phyloP scores from a whole-genome alignment of 345 rosid species.

The Eucalyptus sideroxylon region DNA sequence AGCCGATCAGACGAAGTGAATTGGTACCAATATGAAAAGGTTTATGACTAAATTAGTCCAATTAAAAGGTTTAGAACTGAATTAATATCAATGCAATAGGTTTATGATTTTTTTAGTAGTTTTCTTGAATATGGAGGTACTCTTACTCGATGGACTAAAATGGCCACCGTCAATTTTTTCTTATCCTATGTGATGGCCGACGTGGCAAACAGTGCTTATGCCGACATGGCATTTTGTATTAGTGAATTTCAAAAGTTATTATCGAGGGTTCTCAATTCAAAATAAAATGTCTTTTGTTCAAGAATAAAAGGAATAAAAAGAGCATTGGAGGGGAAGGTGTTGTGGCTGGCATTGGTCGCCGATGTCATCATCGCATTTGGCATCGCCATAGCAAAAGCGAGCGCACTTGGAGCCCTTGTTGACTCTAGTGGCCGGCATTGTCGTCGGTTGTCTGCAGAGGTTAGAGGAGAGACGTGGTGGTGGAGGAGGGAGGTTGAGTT shows the following conservation, averaged over 20 bases:
- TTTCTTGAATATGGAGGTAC: not conserved
- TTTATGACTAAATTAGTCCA: too few relatives aligned
- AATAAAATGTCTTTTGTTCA: not conserved
- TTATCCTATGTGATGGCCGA: not conserved
- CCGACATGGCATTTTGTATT: not conserved
- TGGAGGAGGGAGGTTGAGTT: too few relatives aligned
- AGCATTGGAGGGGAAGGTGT: not conserved
- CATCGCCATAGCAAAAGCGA: not conserved
- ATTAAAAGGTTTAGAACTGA: too few relatives aligned
- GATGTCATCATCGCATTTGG: not conserved
- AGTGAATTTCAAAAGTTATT: not conserved
- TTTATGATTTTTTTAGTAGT: too few relatives aligned
- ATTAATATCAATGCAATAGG: accelerated
- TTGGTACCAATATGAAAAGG: accelerated
- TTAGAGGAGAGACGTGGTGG: too few relatives aligned
- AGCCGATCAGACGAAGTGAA: accelerated
- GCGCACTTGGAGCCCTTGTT: not conserved
- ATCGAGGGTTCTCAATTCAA: not conserved
- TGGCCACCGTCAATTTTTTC: not conserved
- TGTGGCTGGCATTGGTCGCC: not conserved
- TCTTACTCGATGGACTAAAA: not conserved
- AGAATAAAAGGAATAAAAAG: not conserved
- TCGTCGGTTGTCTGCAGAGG: too few relatives aligned
- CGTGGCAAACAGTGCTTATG: not conserved
- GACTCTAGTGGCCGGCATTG: not conserved